Evolutionary conservation across 768 basidiomycete genomes (phyloP), one percentile per base, ranked within the genome.

Genomic region (Rhizopogon sp.): DNA sequence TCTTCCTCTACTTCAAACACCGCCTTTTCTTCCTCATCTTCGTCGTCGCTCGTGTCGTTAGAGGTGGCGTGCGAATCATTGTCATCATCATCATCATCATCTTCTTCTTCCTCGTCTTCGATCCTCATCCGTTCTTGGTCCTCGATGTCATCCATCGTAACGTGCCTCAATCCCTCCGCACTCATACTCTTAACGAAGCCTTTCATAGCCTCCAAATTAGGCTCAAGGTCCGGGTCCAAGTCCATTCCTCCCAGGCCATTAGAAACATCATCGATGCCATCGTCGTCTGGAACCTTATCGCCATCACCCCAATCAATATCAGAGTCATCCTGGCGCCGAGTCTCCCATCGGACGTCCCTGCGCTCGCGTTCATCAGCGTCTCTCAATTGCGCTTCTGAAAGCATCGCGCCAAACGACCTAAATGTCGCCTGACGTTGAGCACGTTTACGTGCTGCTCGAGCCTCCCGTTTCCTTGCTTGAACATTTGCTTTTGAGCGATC

Each of bases 91-190:
- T 55, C 20, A 7, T 63, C 63, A 0, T 53, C 54, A n/a, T 55
- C 56, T n/a, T 60, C 63, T 16, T 65, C 71, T 1, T 74, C 72
- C 28, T 76, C 79, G 54, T 84, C 83, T 60, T 85, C 83, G 40
- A 39, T 55, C 50, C 59, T 64, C 64, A 85, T 79, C 58, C 66
- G 68, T 54, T 74, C 75, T 51, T 70, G 76, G 65, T 87, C 85
- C 44, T 72, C 77, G 20, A 89, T 61, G 68, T 91, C 88, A 61
- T 84, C 86, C 70, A 84, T 82, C n/a, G 84, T 85, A 44, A 79
- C 68, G 57, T 77, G 76, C 43, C 56, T 60, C 4, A 76, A 76
- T 6, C 80, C 82, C 20, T 75, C 66, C 7, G 58, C 75, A 55
- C 79, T 68, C 74, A 81, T 76, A 5, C 84, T 76, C 49, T 72